Evolutionary conservation across 2,329 filamentous ascomycete species (phyloP).

Genomic region (Chaetomium globosum): DNA sequence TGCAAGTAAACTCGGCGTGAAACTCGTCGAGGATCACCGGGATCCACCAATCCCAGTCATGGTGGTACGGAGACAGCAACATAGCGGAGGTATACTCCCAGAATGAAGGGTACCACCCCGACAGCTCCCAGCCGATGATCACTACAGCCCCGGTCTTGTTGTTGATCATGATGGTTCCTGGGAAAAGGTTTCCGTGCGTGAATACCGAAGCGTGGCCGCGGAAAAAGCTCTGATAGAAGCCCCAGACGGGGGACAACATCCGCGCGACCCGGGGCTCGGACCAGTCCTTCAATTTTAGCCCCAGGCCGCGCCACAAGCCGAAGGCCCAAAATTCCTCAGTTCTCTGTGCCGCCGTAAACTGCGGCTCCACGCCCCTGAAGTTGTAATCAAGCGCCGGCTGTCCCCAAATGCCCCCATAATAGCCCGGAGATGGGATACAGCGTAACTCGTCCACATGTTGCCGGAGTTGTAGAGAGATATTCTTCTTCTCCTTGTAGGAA

Average conservation of each 20-base stretch:
- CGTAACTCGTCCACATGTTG: constrained; percentile 4
- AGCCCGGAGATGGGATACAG: constrained; percentile 10
- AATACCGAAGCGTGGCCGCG: constrained; percentile 5
- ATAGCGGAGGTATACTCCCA: constrained; percentile 8
- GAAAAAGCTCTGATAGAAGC: not conserved
- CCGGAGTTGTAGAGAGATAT: not conserved
- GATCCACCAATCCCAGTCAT: not conserved
- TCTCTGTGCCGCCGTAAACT: not conserved
- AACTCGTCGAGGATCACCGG: not conserved
- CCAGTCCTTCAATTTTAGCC: not conserved
- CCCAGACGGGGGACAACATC: not conserved
- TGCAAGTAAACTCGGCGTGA: not conserved
- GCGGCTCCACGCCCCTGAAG: not conserved
- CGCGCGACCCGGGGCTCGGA: no score
- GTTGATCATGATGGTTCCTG: not conserved
- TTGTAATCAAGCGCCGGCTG: not conserved
- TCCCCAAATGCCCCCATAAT: constrained; percentile 5
- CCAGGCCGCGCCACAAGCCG: not conserved
- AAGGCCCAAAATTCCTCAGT: not conserved
- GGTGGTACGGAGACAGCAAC: not conserved
- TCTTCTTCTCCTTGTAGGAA: not conserved
- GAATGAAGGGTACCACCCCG: constrained; percentile 19
- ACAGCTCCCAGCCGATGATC: constrained; percentile 1
- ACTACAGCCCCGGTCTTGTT: constrained; percentile 3
- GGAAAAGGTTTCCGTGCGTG: constrained; percentile 10